Evolutionary conservation across 257 asterid species (phyloP).

Genomic region (Euphrasia confusa): DNA sequence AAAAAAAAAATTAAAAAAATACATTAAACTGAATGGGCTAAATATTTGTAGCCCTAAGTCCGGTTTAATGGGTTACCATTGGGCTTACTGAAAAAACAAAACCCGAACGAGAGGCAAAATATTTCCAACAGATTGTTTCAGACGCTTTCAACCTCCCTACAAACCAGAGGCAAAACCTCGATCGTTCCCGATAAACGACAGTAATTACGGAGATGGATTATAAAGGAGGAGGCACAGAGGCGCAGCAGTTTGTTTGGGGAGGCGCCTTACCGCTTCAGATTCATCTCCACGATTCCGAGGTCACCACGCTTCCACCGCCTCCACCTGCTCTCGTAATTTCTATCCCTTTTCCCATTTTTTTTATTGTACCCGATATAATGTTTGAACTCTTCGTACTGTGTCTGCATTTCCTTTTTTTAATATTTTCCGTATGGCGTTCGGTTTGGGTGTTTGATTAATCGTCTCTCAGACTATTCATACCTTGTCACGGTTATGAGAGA

Average conservation of each 20-base stretch:
- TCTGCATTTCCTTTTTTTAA: no score
- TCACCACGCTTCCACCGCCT: constrained; percentile 88
- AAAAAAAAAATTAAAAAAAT: no score
- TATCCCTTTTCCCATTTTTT: background rate
- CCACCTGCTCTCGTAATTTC: constrained; percentile 72
- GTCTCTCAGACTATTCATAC: background rate
- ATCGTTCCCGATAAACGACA: background rate
- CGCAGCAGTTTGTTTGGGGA: constrained; percentile 73
- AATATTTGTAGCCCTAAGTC: no score
- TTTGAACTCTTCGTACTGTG: background rate
- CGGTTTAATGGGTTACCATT: no score
- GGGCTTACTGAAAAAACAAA: no score
- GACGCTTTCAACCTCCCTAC: no score
- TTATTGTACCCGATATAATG: background rate
- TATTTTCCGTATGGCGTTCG: no score
- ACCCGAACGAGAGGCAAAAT: background rate
- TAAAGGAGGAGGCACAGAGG: constrained; percentile 58
- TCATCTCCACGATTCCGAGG: constrained; percentile 96
- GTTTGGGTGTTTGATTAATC: constrained; percentile 14
- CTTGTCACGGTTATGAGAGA: background rate
- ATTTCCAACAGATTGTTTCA: background rate
- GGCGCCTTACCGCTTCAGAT: constrained; percentile 97
- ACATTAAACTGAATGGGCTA: no score
- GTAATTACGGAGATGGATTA: constrained; percentile 23
- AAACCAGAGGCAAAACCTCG: constrained; percentile 6